Evolutionary conservation across 768 basidiomycete genomes (phyloP), one percentile per base, ranked within the genome.

Genomic region (Exidia glandulosa): DNA sequence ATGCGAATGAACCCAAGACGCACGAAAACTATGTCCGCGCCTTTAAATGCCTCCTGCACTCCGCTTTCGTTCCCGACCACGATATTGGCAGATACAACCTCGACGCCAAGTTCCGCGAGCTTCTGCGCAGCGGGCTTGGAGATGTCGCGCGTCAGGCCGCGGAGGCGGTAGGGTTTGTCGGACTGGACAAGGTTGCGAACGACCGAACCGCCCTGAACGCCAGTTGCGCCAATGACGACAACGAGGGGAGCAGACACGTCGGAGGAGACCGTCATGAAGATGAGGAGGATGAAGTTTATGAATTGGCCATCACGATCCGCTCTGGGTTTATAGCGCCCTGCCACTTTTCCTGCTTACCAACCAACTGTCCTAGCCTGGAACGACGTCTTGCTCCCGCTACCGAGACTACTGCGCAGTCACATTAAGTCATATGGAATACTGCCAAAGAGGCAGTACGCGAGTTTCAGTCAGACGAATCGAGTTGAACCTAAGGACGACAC

Each of bases 221-320:
- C 74, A n/a, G 74, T 75, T 2, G 74, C 73, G 31, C 75, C 73
- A n/a, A 72, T 65, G 32, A 75, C 70, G 7, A 66, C 67, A 32
- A 73, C 66, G 32, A 73, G 56, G 23, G 47, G 47, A 48, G 47
- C 47, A n/a, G 47, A 48, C 9, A 16, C 6, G 47, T 6, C 47
- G 25, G 47, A 9, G 7, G 23, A 6, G 7, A 27, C 25, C 7
- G 25, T 48, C 19, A 48, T 48, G n/a, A n/a, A n/a, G n/a, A n/a
- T n/a, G n/a, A n/a, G n/a, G n/a, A n/a, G n/a, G n/a, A n/a, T n/a
- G n/a, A n/a, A n/a, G n/a, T n/a, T n/a, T n/a, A n/a, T n/a, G n/a
- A n/a, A n/a, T n/a, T n/a, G n/a, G n/a, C n/a, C n/a, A n/a, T n/a
- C n/a, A n/a, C n/a, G n/a, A n/a, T n/a, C n/a, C n/a, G n/a, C n/a